phyloP scores from a whole-genome alignment of 345 rosid genomes.

The Lepidium aucheri region DNA sequence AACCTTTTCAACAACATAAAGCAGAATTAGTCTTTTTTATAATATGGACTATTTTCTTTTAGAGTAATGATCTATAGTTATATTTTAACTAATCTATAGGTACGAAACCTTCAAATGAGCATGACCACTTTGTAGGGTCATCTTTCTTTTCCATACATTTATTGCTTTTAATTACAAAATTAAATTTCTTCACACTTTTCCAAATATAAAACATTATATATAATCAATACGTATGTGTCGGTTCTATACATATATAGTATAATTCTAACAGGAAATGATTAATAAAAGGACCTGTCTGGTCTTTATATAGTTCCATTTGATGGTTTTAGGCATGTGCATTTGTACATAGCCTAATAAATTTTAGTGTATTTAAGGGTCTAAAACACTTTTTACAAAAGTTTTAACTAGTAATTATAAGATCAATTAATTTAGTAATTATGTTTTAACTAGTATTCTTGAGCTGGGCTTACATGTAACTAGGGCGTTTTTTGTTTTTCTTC shows the following conservation, averaged over 20 bases:
- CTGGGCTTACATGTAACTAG: no score
- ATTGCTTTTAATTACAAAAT: slow-evolving; percentile 3
- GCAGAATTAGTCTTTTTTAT: no score
- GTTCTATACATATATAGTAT: neutral
- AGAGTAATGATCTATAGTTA: neutral
- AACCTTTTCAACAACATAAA: no score
- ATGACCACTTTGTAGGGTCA: slow-evolving; percentile 12
- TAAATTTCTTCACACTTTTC: neutral
- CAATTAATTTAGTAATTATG: no score
- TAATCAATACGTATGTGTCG: slow-evolving; percentile 8
- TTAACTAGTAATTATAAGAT: no score
- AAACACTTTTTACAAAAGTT: no score
- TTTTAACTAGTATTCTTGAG: no score
- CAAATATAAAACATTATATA: neutral
- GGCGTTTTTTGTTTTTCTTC: neutral
- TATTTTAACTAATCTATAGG: neutral
- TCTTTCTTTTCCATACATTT: neutral
- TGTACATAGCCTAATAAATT: no score
- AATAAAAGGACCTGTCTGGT: neutral
- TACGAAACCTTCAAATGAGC: slow-evolving; percentile 15
- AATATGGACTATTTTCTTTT: neutral
- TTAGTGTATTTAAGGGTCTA: no score
- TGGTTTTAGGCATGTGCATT: no score
- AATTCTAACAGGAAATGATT: neutral
- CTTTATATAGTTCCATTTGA: slow-evolving; percentile 4